phyloP scores from a whole-genome alignment of 2,329 filamentous ascomycete genomes.

The Colletotrichum tofieldiae region DNA sequence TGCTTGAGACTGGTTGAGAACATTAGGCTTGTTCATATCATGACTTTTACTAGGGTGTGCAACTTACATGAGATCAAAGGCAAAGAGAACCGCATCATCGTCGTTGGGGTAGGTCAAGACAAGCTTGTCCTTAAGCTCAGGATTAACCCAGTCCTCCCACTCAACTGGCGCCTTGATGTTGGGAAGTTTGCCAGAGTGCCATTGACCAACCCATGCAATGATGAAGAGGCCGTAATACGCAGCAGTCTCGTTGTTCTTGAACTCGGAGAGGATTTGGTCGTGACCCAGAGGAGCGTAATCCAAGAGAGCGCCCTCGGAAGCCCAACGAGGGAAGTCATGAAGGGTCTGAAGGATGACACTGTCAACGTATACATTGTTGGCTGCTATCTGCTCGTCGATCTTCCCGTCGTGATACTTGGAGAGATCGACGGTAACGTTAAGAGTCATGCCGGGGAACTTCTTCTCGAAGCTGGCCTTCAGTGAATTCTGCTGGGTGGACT shows the following conservation, averaged over 20 bases:
- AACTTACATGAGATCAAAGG: constrained; percentile 64
- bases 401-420: constrained; percentile 69
- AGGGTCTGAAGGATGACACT: constrained; percentile 65
- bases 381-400: constrained; percentile 62
- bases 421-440: constrained; percentile 69
- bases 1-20: constrained; percentile 51
- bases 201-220: constrained; percentile 55
- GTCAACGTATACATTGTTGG: constrained; percentile 59
- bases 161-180: constrained; percentile 54
- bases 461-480: constrained; percentile 62
- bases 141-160: constrained; percentile 62
- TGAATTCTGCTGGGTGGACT: constrained; percentile 55
- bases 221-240: constrained; percentile 59
- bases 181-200: constrained; percentile 54
- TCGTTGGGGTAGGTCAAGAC: constrained; percentile 72
- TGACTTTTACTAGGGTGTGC: neutral
- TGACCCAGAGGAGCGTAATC: constrained; percentile 66
- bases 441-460: constrained; percentile 64
- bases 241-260: constrained; percentile 60
- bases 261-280: constrained; percentile 57
- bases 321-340: constrained; percentile 68
- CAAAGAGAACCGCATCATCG: constrained; percentile 69
- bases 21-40: neutral
- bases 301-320: constrained; percentile 61
- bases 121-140: constrained; percentile 68